Evolutionary conservation across 495 filamentous ascomycete genomes (phyloP).

Genomic region (Lentithecium fluviatile): DNA sequence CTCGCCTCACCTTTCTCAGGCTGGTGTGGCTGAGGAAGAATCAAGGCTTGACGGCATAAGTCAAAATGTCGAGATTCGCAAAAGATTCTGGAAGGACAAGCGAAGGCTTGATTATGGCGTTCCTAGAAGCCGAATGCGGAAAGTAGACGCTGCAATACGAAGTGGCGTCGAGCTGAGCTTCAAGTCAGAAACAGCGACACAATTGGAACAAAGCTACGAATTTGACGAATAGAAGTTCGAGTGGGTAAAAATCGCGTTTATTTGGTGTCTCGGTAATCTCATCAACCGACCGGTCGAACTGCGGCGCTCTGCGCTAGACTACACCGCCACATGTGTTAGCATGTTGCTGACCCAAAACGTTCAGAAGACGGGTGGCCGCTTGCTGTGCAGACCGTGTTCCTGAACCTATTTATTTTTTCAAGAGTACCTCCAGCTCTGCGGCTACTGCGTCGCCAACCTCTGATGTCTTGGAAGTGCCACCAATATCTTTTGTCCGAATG

Average conservation of each 20-base stretch:
- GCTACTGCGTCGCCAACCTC: slow-evolving; percentile 83
- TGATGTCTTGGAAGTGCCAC: slow-evolving; percentile 66
- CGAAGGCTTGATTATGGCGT: neutral
- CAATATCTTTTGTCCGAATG: slow-evolving; percentile 74
- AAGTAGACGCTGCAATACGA: neutral
- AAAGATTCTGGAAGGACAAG: slow-evolving; percentile 4
- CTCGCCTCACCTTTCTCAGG: too few species aligned
- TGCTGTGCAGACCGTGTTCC: neutral
- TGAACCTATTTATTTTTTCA: slow-evolving; percentile 37
- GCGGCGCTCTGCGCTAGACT: too few species aligned
- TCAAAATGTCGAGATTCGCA: neutral
- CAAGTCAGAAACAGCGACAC: neutral
- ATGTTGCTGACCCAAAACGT: neutral
- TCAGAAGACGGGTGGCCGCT: neutral
- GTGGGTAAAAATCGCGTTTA: too few species aligned
- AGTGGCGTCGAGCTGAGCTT: slow-evolving; percentile 1
- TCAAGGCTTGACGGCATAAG: neutral
- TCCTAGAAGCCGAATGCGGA: neutral
- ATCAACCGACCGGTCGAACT: too few species aligned
- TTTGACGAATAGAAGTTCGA: neutral
- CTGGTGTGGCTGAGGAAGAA: too few species aligned
- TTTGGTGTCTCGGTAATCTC: too few species aligned
- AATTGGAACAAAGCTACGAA: neutral
- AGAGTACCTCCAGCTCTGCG: slow-evolving; percentile 60
- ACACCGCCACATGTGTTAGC: neutral